Percentiles rank a stretch among this genome's conserved stretches.
Conservation (phyloP, 345 rosid genomes). For the Viola odorata region DNA sequence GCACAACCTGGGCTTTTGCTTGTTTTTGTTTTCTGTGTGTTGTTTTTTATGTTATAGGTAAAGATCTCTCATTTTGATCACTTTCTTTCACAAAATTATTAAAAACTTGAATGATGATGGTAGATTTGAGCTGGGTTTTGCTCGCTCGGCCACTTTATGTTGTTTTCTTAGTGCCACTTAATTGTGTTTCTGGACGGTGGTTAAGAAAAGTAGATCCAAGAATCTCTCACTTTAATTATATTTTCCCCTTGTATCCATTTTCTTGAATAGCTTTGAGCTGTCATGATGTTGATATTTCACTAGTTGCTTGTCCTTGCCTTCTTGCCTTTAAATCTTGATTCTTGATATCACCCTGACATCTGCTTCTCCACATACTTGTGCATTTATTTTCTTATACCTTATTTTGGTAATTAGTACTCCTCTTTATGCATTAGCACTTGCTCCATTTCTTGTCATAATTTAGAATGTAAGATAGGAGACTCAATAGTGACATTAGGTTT, state of each 20-base stretch:
- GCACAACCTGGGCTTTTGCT: too few relatives aligned
- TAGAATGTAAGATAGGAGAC: too few relatives aligned
- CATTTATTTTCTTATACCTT: not conserved
- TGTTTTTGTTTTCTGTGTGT: too few relatives aligned
- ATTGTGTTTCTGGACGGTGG: not conserved
- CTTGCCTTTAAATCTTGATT: not conserved
- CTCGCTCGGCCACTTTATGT: constrained; percentile 5
- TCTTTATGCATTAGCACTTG: too few relatives aligned
- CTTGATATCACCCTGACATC: constrained; percentile 5
- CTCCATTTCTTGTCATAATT: too few relatives aligned
- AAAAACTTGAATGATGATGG: not conserved
- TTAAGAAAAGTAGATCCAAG: constrained; percentile 14
- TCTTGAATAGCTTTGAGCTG: constrained; percentile 20
- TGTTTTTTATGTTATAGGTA: too few relatives aligned
- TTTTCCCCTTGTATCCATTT: not conserved
- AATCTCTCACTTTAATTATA: not conserved
- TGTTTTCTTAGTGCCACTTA: not conserved
- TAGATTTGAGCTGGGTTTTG: constrained; percentile 13
- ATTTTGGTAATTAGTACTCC: not conserved
- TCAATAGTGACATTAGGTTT: too few relatives aligned
- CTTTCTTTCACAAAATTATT: not conserved
- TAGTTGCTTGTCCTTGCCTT: constrained; percentile 1
- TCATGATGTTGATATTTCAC: constrained; percentile 29
- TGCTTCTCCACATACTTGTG: constrained; percentile 5
- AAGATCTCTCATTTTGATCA: not conserved